These are phyloP conservation scores for Alternaria novae-zelandiae DNA, from an alignment of 2,329 filamentous ascomycete species.

Conservation along the genomic window DNA sequence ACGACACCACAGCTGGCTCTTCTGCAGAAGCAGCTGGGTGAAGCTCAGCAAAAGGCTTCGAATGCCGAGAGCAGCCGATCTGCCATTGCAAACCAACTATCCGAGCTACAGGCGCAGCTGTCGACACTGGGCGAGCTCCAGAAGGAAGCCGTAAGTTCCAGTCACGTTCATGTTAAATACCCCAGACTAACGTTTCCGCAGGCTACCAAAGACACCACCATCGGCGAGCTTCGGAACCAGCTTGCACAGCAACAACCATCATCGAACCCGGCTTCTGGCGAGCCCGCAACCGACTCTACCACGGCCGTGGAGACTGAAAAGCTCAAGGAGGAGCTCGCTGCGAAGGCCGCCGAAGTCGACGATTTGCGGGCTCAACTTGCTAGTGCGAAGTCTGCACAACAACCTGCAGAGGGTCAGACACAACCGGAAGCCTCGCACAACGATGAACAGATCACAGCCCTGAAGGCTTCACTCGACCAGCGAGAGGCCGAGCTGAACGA, in stretches of 20 bases:
- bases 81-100: constrained; percentile 47
- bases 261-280: constrained; percentile 9
- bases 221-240: constrained; percentile 45
- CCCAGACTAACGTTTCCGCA: constrained; percentile 24
- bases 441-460: constrained; percentile 49
- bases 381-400: constrained; percentile 18
- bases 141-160: constrained; percentile 57
- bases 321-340: constrained; percentile 48
- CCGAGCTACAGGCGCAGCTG: constrained; percentile 45
- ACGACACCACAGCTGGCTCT: constrained; percentile 41
- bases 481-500: constrained; percentile 33
- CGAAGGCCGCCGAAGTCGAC: constrained; percentile 55
- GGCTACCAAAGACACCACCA: constrained; percentile 50
- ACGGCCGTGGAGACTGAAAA: constrained; percentile 25
- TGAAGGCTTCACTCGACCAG: constrained; percentile 43
- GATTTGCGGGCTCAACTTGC: constrained; percentile 49
- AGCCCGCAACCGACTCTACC: constrained; percentile 5
- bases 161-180: background rate
- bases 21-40: constrained; percentile 46
- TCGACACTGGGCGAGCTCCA: constrained; percentile 68
- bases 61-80: constrained; percentile 47
- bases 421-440: constrained; percentile 56
- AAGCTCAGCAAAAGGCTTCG: constrained; percentile 34
- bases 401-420: constrained; percentile 5
- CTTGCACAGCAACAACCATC: constrained; percentile 28